phyloP scores from a whole-genome alignment of 2,329 filamentous ascomycete species.

The Didymella glomerata region DNA sequence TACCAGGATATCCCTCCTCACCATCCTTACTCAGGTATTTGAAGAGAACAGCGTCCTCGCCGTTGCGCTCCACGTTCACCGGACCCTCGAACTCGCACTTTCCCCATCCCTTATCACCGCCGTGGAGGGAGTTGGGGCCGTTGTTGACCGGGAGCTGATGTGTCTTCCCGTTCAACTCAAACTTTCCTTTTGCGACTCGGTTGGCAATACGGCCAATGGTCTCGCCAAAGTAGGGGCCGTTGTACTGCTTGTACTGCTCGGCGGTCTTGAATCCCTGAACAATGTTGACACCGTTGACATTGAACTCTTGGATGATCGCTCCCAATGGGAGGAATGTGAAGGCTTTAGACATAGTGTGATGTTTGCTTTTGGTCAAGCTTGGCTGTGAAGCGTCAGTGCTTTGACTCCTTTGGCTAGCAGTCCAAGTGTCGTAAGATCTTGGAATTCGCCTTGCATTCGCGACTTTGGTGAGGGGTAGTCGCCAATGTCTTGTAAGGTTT shows the following conservation, averaged over 20 bases:
- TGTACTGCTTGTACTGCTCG: constrained; percentile 77
- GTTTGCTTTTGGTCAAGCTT: neutral
- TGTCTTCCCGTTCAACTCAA: constrained; percentile 76
- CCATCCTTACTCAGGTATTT: constrained; percentile 74
- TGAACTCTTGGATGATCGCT: constrained; percentile 82
- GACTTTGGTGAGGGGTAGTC: constrained; percentile 11
- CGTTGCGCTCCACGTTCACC: constrained; percentile 61
- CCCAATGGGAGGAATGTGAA: constrained; percentile 75
- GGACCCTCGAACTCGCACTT: constrained; percentile 81
- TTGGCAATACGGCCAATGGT: constrained; percentile 89
- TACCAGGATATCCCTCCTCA: constrained; percentile 90
- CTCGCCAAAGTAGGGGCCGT: constrained; percentile 85
- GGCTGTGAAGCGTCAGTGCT: constrained; percentile 4
- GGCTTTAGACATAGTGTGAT: constrained; percentile 41
- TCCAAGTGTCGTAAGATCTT: neutral
- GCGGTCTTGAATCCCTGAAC: constrained; percentile 84
- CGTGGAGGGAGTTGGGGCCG: constrained; percentile 71
- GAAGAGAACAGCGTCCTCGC: constrained; percentile 57
- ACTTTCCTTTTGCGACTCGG: constrained; percentile 75
- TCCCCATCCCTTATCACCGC: constrained; percentile 75
- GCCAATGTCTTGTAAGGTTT: constrained; percentile 10
- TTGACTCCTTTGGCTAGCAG: neutral
- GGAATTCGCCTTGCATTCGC: neutral
- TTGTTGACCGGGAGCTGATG: constrained; percentile 81
- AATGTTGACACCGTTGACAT: constrained; percentile 81